Evolutionary conservation across 2,329 filamentous ascomycete species (phyloP), one percentile per base, ranked within the genome.

Genomic region (Calonectria multiphialidica): DNA sequence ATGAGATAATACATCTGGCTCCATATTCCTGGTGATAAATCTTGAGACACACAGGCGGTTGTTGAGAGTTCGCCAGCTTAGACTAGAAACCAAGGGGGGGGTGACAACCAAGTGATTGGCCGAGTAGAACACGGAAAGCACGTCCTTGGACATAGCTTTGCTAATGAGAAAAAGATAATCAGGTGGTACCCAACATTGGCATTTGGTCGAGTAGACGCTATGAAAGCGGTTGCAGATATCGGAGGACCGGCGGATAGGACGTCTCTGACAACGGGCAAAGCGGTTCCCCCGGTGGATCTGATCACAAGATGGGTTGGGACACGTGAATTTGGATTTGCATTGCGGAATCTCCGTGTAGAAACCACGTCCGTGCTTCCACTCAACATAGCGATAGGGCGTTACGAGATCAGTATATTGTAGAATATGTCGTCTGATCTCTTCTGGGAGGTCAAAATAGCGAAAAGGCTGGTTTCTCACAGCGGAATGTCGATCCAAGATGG

Each of bases 341-440:
- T 21, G 2, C 5, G 15, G 2, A 7, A 8, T 5, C 15, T 57
- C 10, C 8, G 15, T 6, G 9, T 57, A 18, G 33, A 59, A 59
- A 9, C 53, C 53, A 7, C 13, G 6, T 5, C 9, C 33, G 18
- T 16, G 7, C 7, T 15, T 59, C 53, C 53, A 59, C 21, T 40
- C 21, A 6, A 59, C 35, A 8, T 21, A 12, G 21, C 53, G 15
- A 13, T 18, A 5, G 4, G 53, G 53, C 1, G 53, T 40, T 2
- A 59, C 33, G 3, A 59, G 53, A 16, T 40, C 53, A 15, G 53
- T 59, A 81, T 98, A 99, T 74, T 94, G 90, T 10, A 98, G 88
- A 96, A 99, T 98, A 79, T 98, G 93, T 70, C 93, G 91, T 7
- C 97, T 92, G 23, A 98, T 83, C 35, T 89, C 89, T 3, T 95